Base-by-base conservation (phyloP, 169 alveolate genomes). In the Amoebophrya sp. region DNA sequence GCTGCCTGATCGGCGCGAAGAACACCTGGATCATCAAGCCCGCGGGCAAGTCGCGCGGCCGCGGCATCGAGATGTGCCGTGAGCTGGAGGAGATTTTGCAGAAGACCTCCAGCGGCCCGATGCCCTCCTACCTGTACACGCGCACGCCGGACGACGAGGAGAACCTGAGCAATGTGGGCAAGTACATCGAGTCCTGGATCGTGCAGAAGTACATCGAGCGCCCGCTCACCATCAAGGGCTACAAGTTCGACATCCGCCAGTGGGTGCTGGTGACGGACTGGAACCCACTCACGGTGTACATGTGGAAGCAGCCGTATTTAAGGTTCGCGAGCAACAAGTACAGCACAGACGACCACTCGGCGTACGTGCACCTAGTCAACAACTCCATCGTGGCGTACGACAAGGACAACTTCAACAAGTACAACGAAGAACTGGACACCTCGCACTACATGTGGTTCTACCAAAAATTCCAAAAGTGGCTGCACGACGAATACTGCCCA, bases 251-350 rank as follows among this genome's bases (percentile, higher is more conserved):
- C 92, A 95, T 97, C 18, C 91, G 98, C 88, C 95, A 95, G 92
- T 97, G 98, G 97, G 97, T 96, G 40, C 93, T 96, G 43, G 96
- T 97, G 5, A 94, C 97, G 40, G 94, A 92, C 92, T 95, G 97
- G 93, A 93, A 94, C 69, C 97, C 97, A 40, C 92, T 97, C 41
- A 94, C 95, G 39, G 94, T 58, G 39, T 58, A 58, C 78, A 4
- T 58, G 34, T 58, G 78, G 78, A 58, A 58, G 34, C 78, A 58
- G 34, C 78, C 78, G 10, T 58, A 58, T 29, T 2, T 58, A 2
- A 2, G 78, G 78, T 58, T 58, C 34, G 78, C 78, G 78, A 58
- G 78, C 34, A 58, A 58, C 4, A 58, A 58, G 34, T 58, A 13
- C 23, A 13, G 34, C 78, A 58, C 78, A 4, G 23, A 4, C 7